Conservation (phyloP, 2,329 filamentous ascomycete species). For the Aspergillus hortae region DNA sequence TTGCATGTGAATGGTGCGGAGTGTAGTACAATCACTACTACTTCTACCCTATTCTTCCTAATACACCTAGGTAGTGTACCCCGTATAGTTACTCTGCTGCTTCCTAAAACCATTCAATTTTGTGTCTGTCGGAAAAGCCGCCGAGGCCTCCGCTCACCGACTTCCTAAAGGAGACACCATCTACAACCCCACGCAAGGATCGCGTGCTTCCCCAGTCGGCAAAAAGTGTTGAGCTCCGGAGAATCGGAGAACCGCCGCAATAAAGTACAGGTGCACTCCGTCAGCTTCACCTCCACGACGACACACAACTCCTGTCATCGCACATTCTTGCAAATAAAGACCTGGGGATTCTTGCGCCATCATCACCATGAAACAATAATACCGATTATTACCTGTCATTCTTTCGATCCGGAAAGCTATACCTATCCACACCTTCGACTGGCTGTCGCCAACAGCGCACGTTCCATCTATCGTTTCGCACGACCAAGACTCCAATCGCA, state of each 20-base stretch:
- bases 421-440: background rate
- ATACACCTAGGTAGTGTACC: too few species aligned
- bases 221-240: conserved; percentile 2
- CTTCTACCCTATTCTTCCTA: background rate
- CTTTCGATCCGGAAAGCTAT: background rate
- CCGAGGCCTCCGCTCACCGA: conserved; percentile 28
- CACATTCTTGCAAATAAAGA: background rate
- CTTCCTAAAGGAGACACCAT: conserved; percentile 27
- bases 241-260: background rate
- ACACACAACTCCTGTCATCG: background rate
- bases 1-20: background rate
- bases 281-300: background rate
- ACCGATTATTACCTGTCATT: background rate
- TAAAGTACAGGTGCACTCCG: background rate
- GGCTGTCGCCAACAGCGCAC: background rate
- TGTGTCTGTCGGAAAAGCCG: conserved; percentile 9
- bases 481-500: background rate
- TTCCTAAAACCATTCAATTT: too few species aligned
- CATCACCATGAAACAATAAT: background rate
- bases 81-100: too few species aligned
- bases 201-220: conserved; percentile 18
- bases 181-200: conserved; percentile 24
- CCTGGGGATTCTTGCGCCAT: background rate
- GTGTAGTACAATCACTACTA: background rate
- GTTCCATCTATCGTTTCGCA: background rate